A percentile compares a stretch with the other conserved stretches of the same genome.
Evolutionary conservation across 345 rosid species (phyloP).

Genomic region (Cardiospermum halicacabum): DNA sequence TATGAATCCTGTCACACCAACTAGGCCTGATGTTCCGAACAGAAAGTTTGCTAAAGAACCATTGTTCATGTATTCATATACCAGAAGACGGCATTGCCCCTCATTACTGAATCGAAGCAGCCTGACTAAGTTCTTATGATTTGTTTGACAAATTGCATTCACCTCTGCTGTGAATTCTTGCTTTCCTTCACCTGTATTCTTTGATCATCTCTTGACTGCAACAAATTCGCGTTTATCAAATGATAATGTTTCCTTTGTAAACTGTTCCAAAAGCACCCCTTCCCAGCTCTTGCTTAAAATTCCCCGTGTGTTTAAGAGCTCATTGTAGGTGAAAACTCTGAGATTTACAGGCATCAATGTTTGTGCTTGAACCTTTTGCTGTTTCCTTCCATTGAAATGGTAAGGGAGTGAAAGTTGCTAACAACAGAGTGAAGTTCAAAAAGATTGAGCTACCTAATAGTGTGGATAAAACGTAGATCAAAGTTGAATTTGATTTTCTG

Average conservation of each 20-base stretch:
- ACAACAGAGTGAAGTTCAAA: not conserved
- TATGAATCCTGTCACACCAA: not conserved
- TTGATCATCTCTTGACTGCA: not conserved
- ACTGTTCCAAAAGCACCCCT: conserved; percentile 2
- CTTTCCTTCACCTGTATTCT: not conserved
- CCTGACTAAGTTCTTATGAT: conserved; percentile 11
- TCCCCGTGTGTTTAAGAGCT: not conserved
- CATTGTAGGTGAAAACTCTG: not conserved
- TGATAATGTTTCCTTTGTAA: not conserved
- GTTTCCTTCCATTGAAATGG: not conserved
- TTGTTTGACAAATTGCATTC: not conserved
- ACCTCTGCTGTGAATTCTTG: conserved; percentile 6
- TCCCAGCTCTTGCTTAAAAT: not conserved
- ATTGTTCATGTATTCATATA: conserved; percentile 7
- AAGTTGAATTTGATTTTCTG: not conserved
- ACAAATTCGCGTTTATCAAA: not conserved
- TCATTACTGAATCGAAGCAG: conserved; percentile 2
- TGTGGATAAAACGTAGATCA: not conserved
- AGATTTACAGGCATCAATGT: not conserved
- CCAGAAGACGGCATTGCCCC: not conserved
- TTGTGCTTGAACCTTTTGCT: not conserved
- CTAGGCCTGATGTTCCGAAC: not conserved
- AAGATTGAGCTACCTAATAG: not conserved
- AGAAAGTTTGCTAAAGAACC: conserved; percentile 4
- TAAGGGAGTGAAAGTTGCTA: not conserved